These are phyloP conservation scores for Eucalyptus shirleyi DNA, from an alignment of 345 rosid genomes.

Conservation along the genomic window DNA sequence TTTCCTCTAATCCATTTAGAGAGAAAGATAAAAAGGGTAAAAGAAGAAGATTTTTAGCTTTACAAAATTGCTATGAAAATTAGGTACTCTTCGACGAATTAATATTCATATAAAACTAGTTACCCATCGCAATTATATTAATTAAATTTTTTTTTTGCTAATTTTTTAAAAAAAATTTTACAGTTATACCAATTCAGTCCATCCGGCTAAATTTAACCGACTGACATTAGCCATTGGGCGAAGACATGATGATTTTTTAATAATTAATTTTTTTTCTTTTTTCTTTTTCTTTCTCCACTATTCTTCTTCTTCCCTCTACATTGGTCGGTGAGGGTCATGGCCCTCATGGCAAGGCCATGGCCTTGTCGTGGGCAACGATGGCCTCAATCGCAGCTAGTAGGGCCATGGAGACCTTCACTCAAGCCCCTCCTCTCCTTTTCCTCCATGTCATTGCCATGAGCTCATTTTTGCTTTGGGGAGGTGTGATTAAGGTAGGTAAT, in stretches of 20 bases:
- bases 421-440: too few species aligned
- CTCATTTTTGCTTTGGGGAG: too few species aligned
- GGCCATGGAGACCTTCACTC: too few species aligned
- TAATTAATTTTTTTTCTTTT: too few species aligned
- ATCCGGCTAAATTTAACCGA: rapidly evolving
- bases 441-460: rapidly evolving
- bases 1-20: neutral
- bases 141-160: too few species aligned
- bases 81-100: rapidly evolving
- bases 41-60: neutral
- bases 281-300: rapidly evolving
- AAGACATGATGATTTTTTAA: too few species aligned
- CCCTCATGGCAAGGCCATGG: too few species aligned
- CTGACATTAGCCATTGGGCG: rapidly evolving
- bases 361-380: rapidly evolving
- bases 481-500: too few species aligned
- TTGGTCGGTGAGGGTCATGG: rapidly evolving
- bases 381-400: rapidly evolving
- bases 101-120: too few species aligned
- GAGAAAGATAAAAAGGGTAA: neutral
- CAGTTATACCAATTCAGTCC: rapidly evolving
- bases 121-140: rapidly evolving
- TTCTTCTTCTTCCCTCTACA: too few species aligned
- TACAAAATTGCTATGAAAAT: neutral
- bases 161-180: too few species aligned